Evolutionary conservation across 78 protist genomes (phyloP), one percentile per base, ranked within the genome.

Genomic region (Emiliania huxleyi): DNA sequence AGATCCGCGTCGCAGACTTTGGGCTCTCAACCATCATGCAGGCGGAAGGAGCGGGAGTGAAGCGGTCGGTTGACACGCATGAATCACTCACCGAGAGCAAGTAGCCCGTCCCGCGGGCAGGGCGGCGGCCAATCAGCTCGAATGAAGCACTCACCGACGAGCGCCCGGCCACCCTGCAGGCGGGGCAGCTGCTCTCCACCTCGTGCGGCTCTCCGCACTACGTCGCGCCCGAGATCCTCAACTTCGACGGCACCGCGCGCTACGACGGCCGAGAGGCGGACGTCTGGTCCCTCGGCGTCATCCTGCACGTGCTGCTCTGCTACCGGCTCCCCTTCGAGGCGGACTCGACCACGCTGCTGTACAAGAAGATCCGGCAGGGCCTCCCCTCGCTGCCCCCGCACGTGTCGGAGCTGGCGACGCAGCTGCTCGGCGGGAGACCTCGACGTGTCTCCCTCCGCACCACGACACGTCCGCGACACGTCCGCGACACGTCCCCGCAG

Each of bases 181-280:
- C 83, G 43, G 91, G 91, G 52, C 23, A 83, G 56, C 11, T 93
- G 44, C 88, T 87, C 22, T 2, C 18, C 8, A 93, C 94, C 33
- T 15, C 55, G 6, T 87, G 93, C 26, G 94, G 94, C 49, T 87
- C 94, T 0, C 94, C 91, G 37, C 91, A 93, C 42, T 93, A 93
- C 45, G 48, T 89, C 44, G 94, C 93, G 69, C 93, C 93, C 69
- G 93, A 91, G 35, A 42, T 91, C 21, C 55, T 91, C 3, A 43
- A 43, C 23, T 81, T 81, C 18, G 55, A 81, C 37, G 56, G 81
- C n/a, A 62, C 11, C 33, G 75, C 75, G 75, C 3, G 75, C 90
- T 48, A 91, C 75, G 46, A 79, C 89, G 84, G 89, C 42, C 6
- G 55, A 25, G 88, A 42, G 42, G 2, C 84, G 26, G 93, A 91